These are phyloP conservation scores for Epichloe glyceriae DNA, from an alignment of 2,329 filamentous ascomycete species.

Conservation along the genomic window DNA sequence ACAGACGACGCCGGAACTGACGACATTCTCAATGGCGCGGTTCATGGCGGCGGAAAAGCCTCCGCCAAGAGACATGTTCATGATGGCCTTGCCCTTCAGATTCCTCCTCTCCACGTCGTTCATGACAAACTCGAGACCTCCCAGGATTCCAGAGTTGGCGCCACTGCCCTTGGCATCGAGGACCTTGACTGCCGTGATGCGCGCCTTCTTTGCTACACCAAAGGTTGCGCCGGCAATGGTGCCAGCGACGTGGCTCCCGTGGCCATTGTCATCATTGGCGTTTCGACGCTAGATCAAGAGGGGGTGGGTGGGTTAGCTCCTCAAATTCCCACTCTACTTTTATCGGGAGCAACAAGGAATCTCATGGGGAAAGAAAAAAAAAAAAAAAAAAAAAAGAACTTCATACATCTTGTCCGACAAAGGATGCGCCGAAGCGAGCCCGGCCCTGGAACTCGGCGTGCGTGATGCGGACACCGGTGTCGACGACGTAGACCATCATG, in stretches of 20 bases:
- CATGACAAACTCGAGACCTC: slow-evolving; percentile 45
- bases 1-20: slow-evolving; percentile 38
- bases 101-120: slow-evolving; percentile 29
- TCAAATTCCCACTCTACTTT: too few relatives aligned
- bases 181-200: slow-evolving; percentile 46
- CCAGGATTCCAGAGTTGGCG: slow-evolving; percentile 32
- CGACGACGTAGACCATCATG: slow-evolving; percentile 51
- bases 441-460: slow-evolving; percentile 46
- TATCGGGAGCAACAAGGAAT: not conserved
- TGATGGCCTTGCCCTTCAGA: slow-evolving; percentile 39
- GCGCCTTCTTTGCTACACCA: slow-evolving; percentile 47
- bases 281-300: not conserved
- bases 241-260: slow-evolving; percentile 51
- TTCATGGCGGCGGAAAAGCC: slow-evolving; percentile 36
- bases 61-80: slow-evolving; percentile 52
- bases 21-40: slow-evolving; percentile 37
- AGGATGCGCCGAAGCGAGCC: slow-evolving; percentile 39
- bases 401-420: slow-evolving; percentile 32
- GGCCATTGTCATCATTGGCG: slow-evolving; percentile 40
- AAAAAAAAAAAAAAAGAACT: not conserved
- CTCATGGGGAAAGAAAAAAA: too few relatives aligned
- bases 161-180: slow-evolving; percentile 31
- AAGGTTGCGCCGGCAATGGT: slow-evolving; percentile 48
- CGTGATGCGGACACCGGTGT: slow-evolving; percentile 46
- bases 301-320: not conserved